Evolutionary conservation across 2,329 filamentous ascomycete genomes (phyloP).

Genomic region (Paraphoma chrysanthemicola): DNA sequence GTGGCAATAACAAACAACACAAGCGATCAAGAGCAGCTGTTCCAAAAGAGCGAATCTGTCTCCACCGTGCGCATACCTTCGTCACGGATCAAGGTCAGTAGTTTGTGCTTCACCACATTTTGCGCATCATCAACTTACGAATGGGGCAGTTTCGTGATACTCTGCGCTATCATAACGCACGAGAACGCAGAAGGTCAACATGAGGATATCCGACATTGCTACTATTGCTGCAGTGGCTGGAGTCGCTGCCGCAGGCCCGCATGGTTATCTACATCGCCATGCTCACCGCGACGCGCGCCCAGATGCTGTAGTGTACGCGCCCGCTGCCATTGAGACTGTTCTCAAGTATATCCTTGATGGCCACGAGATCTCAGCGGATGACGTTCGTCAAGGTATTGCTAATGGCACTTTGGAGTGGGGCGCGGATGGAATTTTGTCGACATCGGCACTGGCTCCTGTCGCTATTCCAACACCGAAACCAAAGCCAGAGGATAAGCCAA

Average conservation of each 20-base stretch:
- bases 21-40: not conserved
- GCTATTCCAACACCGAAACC: conserved; percentile 23
- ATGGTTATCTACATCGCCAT: conserved; percentile 65
- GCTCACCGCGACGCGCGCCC: conserved; percentile 52
- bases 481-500: not conserved
- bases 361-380: conserved; percentile 63
- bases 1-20: conserved; percentile 14
- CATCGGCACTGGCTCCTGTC: conserved; percentile 20
- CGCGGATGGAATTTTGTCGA: conserved; percentile 62
- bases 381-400: conserved; percentile 75
- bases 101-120: not conserved
- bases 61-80: not conserved
- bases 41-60: not conserved
- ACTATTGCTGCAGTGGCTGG: conserved; percentile 51
- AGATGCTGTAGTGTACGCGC: conserved; percentile 57
- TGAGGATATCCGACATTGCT: conserved; percentile 47
- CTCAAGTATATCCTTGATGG: conserved; percentile 77
- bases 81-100: not conserved
- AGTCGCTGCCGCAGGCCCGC: conserved; percentile 64
- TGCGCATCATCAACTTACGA: not conserved
- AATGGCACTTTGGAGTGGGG: conserved; percentile 72
- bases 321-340: conserved; percentile 66
- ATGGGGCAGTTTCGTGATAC: not conserved
- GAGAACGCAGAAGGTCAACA: conserved; percentile 23
- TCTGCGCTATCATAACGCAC: not conserved